Conservation (phyloP, 805 yeast genomes). For the Candida oleophila region DNA sequence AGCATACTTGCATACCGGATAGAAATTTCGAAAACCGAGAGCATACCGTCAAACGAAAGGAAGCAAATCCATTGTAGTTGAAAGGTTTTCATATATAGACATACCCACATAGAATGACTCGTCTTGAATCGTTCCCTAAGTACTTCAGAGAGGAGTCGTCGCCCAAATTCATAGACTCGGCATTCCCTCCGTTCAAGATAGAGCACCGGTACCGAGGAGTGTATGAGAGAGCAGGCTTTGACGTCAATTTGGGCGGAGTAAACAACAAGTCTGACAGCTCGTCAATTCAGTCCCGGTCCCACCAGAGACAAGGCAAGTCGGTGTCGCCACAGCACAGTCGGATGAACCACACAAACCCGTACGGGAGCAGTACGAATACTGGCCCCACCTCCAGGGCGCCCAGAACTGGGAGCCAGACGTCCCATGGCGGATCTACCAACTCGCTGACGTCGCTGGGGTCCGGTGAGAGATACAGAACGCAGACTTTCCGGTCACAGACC, state of each 20-base stretch:
- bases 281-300: neutral
- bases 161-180: constrained; percentile 37
- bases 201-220: constrained; percentile 64
- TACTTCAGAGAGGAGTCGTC: constrained; percentile 22
- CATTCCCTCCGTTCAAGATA: constrained; percentile 71
- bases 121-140: constrained; percentile 14
- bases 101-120: constrained; percentile 2
- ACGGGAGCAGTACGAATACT: neutral
- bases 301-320: neutral
- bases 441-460: neutral
- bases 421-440: neutral
- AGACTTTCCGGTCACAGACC: neutral
- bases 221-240: constrained; percentile 82
- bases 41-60: too few relatives aligned
- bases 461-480: neutral
- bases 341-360: neutral
- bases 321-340: neutral
- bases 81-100: neutral
- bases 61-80: neutral
- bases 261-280: neutral
- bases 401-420: neutral
- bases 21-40: neutral
- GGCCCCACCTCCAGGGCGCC: neutral
- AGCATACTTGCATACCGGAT: neutral
- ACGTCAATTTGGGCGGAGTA: constrained; percentile 27